Base-by-base conservation (phyloP, 2,329 filamentous ascomycete genomes). In the Fusarium metavorans region DNA sequence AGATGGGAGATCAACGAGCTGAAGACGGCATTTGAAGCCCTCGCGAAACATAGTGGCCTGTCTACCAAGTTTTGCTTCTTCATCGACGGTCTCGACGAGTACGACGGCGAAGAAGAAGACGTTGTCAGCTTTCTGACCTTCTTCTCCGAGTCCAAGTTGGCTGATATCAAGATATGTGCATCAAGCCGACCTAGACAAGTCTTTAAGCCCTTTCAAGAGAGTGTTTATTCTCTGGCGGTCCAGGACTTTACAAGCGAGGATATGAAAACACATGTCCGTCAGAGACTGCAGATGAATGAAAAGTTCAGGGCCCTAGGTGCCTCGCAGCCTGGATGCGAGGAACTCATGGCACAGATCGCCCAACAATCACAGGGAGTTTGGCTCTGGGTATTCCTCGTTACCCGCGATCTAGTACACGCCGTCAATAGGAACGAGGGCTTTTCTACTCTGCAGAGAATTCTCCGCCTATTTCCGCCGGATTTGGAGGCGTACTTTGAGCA, bases 301-400 rank as follows among this genome's bases (percentile, higher is more conserved):
- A 52, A 37, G 18, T 20, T 71, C 27, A 64, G 56, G 23, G 18
- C 27, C 1, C 14, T 71, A 2, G 30, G 27, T 2, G 32, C 50
- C 13, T n/a, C 23, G 1, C 41, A 68, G 2, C 11, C 41, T 1
- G 30, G 25, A 13, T 64, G 27, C 10, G 1, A 4, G 10, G 39
- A 71, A 6, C 35, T 71, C 16, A 48, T 52, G 14, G 20, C 41
- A 2, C 20, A 57, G 6, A 6, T 63, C 3, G 57, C 71, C 2
- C 23, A 63, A 4, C 30, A 71, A 5, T 64, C 69, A 3, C 43
- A 58, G 3, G 69, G 69, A 1, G 69, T 71, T 11, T 71, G 71
- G 14, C 20, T 71, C 8, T 71, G 69, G 69, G 69, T 68, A 6
- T 37, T 35, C 10, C 32, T 57, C 4, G 34, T 57, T 20, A 57